Base-by-base conservation (phyloP, 2,329 filamentous ascomycete species). In the Waltergamsia citrina region DNA sequence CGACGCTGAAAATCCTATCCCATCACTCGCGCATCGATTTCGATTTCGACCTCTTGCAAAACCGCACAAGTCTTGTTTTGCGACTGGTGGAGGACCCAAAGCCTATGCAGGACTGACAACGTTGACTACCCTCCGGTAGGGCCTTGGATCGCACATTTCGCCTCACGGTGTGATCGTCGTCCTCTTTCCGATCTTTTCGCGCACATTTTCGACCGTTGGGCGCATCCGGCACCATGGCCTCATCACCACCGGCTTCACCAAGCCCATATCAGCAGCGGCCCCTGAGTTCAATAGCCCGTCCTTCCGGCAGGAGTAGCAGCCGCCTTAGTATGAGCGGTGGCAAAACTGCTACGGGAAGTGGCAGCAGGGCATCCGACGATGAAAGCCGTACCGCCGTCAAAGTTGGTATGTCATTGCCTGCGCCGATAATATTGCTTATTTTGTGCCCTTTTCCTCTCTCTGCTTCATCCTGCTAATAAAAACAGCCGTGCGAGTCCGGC, bases 341-440 rank as follows among this genome's bases (percentile, higher is more conserved):
- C 17, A 90, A 83, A 58, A 79, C 76, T 34, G 78, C 75, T 50
- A 78, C 70, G 34, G 81, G 78, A 36, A 73, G 71, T 46, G 78
- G 81, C 42, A 94, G 85, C 61, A 76, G 85, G 52, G 81, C 82
- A 17, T 94, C 87, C 1, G 88, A 95, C 50, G 88, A 95, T 48
- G 88, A 94, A 56, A 73, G 72, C 42, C 88, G 84, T 56, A 94
- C 88, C 6, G 85, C 88, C 18, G 88, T 95, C 62, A 92, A 85
- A 90, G 88, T 95, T 55, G 88, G 88, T 95, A 74, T 49, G 87
- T 83, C 25, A 7, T 21, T 22, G 15, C 33, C 12, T 14, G 11
- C 32, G 15, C 32, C 17, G n/a, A n/a, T n/a, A n/a, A n/a, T n/a
- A n/a, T n/a, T n/a, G n/a, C n/a, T n/a, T 25, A 20, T 12, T 15